These are phyloP conservation scores for Effrenium voratum DNA, from an alignment of 73 alveolate species.

Conservation along the genomic window DNA sequence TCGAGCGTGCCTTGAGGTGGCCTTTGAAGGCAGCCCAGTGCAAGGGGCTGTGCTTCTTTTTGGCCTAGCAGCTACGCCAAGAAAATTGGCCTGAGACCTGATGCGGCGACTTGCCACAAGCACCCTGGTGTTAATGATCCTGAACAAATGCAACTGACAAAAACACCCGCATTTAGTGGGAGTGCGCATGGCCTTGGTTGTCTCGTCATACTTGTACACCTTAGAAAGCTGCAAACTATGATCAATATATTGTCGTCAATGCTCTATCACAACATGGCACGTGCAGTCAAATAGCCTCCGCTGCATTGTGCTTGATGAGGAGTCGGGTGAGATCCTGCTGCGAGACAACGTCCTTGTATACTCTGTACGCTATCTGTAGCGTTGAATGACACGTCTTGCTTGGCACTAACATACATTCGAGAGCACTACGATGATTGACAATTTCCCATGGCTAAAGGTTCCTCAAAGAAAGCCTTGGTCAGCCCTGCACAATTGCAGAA, in stretches of 20 bases:
- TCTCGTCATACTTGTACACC: conserved; percentile 94
- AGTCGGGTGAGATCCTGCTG: conserved; percentile 94
- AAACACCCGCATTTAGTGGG: no score
- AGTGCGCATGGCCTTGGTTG: conserved; percentile 64
- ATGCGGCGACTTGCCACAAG: no score
- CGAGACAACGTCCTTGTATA: not conserved
- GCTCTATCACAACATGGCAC: not conserved
- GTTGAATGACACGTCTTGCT: not conserved
- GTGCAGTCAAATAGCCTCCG: conserved; percentile 64
- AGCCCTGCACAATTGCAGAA: not conserved
- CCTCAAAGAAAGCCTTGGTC: no score
- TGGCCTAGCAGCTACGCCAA: conserved; percentile 6
- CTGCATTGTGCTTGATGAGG: conserved; percentile 95
- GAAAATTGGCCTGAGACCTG: no score
- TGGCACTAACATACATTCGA: no score
- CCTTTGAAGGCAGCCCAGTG: conserved; percentile 98
- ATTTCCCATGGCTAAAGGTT: not conserved
- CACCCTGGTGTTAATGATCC: no score
- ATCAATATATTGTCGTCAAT: not conserved
- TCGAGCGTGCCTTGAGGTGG: conserved; percentile 96
- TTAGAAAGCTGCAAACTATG: not conserved
- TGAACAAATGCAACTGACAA: no score
- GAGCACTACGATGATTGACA: not conserved
- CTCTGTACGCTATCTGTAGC: not conserved
- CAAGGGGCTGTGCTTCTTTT: conserved; percentile 97